phyloP scores from a whole-genome alignment of 179 eudicot genomes.

The Pouteria campechiana region DNA sequence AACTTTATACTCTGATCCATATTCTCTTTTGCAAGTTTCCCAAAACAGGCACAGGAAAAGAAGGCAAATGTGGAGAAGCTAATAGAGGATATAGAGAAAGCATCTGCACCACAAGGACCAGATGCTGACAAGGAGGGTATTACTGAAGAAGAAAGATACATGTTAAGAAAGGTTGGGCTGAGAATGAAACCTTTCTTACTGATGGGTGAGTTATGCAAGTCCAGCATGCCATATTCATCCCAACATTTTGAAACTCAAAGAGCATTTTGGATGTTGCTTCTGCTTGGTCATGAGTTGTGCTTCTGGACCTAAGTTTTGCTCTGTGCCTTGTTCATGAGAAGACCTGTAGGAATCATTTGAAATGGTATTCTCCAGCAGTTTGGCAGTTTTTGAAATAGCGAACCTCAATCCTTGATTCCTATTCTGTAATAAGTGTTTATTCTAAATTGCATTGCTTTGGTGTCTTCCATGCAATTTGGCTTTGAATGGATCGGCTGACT shows the following conservation, averaged over 20 bases:
- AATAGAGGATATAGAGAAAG: slow-evolving; percentile 66
- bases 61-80: slow-evolving; percentile 72
- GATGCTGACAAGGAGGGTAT: slow-evolving; percentile 81
- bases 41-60: slow-evolving; percentile 60
- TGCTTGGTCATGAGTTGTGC: background rate
- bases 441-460: too few relatives aligned
- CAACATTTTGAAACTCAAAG: too few relatives aligned
- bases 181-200: slow-evolving; percentile 87
- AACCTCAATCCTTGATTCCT: too few relatives aligned
- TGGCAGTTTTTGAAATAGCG: too few relatives aligned
- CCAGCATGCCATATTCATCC: background rate
- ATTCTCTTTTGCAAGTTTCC: slow-evolving; percentile 10
- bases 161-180: slow-evolving; percentile 94
- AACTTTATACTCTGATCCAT: too few relatives aligned
- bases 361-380: too few relatives aligned
- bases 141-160: slow-evolving; percentile 90
- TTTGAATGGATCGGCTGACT: too few relatives aligned
- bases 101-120: slow-evolving; percentile 29
- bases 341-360: too few relatives aligned
- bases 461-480: too few relatives aligned
- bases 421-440: too few relatives aligned
- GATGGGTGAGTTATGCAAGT: slow-evolving; percentile 51
- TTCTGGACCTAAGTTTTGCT: background rate
- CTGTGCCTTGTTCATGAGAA: slow-evolving; percentile 10
- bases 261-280: too few relatives aligned